Base-by-base conservation (phyloP, 345 rosid genomes). In the Rhodamnia rubescens region DNA sequence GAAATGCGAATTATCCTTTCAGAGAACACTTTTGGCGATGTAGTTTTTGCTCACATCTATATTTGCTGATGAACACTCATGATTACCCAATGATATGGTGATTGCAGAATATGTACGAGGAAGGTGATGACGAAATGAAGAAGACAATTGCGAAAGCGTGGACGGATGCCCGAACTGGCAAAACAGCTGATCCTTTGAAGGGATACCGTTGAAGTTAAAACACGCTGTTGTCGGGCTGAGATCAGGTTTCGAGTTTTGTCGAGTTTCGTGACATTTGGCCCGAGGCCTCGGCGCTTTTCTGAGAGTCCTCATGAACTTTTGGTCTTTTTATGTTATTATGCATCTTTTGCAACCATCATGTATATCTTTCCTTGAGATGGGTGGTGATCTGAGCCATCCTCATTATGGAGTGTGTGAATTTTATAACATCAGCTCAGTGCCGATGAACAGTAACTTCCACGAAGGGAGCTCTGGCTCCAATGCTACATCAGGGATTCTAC, bases 91-190 rank as follows among this genome's bases (percentile, higher is more conserved):
- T 69, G 18, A 36, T 36, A 69, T 69, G 26, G 18, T 11, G 16
- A 49, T 27, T 84, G 83, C 92, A 97, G 99, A 96, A 96, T 82
- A 93, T 97, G 99, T 97, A 97, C 3, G 98, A 96, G 81, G 99
- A 93, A 50, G 99, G 99, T 53, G 98, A 97, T 87, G 98, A 97
- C 0, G 98, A 97, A 44, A 95, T 94, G 98, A 97, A 97, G 89
- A 89, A 89, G 84, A 97, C 99, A 49, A 96, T 97, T 64, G 99
- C 99, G 7, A 97, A 96, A 88, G 99, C 99, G 47, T 96, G 99
- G 99, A 95, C 97, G 1, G 99, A 97, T 92, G 98, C 99, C 32
- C 92, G 99, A 90, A 92, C 99, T 20, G 99, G 99, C 82, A 96
- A 95, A 86, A 59, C 95, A 27, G 92, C 93, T 8, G 98, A 95